Base-by-base conservation (phyloP, 176 grass and related monocot genomes). In the Bothriochloa decipiens region DNA sequence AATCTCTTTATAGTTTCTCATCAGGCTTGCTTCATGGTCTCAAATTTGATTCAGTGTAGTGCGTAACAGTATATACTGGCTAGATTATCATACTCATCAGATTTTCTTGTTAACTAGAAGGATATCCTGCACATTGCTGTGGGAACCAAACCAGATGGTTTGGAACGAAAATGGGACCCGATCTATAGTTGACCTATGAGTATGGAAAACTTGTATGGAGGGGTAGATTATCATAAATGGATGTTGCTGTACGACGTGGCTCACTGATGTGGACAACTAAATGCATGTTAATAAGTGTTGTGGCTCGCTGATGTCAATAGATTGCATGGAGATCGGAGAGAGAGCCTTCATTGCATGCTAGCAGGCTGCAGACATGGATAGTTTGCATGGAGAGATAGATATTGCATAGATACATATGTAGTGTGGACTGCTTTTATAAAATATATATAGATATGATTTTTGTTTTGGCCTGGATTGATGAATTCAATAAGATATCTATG, bases 21-120 rank as follows among this genome's bases (percentile, higher is more conserved):
- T 37, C 25, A 60, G 64, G 58, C 78, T 90, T 20, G 15, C 61
- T 73, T 65, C 26, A n/a, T 82, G 35, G 79, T 58, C 28, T 18
- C 29, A 78, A 85, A 68, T 52, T 72, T 29, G 33, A 74, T 39
- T 8, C 47, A 62, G 16, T 49, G n/a, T 25, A 11, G 12, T 45
- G 26, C 6, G 16, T 36, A 37, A 39, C 27, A 73, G 11, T 46
- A 72, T 3, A 5, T 12, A 27, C 55, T 64, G 23, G 1, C 25
- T 42, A 27, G n/a, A 43, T 46, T 74, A n/a, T 74, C 53, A 74
- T 45, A 41, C 61, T 73, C 33, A 57, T 72, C n/a, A 29, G 42
- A n/a, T n/a, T n/a, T n/a, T n/a, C n/a, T n/a, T n/a, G n/a, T n/a
- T n/a, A n/a, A n/a, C n/a, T n/a, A n/a, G n/a, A n/a, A n/a, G n/a